Evolutionary conservation across 2,329 filamentous ascomycete genomes (phyloP).

Genomic region (Cladophialophora immunda): DNA sequence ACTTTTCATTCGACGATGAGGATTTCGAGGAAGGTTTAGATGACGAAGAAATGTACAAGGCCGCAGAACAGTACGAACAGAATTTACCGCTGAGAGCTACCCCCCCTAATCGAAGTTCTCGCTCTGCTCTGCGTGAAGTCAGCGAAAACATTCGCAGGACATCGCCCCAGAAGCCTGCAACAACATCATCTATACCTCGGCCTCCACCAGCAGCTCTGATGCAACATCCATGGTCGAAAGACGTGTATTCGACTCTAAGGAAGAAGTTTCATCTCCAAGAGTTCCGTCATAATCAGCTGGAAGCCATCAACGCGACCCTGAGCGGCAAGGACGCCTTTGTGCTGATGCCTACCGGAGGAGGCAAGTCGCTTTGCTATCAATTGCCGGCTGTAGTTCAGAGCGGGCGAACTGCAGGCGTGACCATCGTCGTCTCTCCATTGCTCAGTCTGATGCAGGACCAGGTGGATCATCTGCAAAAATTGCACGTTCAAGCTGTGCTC

Average conservation of each 20-base stretch:
- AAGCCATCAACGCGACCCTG: constrained; percentile 94
- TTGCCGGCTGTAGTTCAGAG: constrained; percentile 83
- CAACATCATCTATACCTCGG: background rate
- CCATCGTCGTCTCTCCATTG: constrained; percentile 92
- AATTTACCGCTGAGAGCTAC: constrained; percentile 26
- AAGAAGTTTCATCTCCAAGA: constrained; percentile 84
- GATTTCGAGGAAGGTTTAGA: constrained; percentile 54
- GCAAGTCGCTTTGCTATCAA: constrained; percentile 97
- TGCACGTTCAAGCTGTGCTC: constrained; percentile 80
- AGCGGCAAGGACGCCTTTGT: constrained; percentile 90
- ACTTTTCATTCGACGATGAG: constrained; percentile 40
- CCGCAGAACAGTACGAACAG: constrained; percentile 49
- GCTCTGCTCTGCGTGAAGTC: constrained; percentile 34
- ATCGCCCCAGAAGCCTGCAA: constrained; percentile 19
- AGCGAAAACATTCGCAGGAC: constrained; percentile 46
- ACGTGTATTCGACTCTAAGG: constrained; percentile 81
- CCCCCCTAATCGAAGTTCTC: constrained; percentile 3
- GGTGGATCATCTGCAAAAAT: constrained; percentile 77
- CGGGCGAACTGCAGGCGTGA: constrained; percentile 85
- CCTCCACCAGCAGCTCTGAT: constrained; percentile 55
- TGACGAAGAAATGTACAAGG: constrained; percentile 57
- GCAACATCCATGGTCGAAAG: constrained; percentile 81
- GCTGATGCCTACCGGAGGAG: constrained; percentile 96
- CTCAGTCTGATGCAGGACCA: constrained; percentile 98
- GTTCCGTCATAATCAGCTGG: constrained; percentile 89